A percentile compares a stretch with the other conserved stretches of the same genome.
Conservation (phyloP, 176 grass and related monocot genomes). For the Musa troglodytarum region DNA sequence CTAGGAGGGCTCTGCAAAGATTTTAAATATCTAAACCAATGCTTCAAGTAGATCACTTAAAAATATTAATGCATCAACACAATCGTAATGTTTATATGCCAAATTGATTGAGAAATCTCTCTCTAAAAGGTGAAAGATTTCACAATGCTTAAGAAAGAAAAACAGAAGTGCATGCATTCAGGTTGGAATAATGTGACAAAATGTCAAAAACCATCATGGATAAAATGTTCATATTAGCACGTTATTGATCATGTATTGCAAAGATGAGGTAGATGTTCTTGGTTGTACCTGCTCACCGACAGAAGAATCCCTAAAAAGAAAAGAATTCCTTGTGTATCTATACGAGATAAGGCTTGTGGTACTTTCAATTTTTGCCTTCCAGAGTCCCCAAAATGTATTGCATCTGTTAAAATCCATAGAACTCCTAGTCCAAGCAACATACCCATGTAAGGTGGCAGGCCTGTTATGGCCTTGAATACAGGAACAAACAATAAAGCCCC, state of each 20-base stretch:
- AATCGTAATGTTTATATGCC: not conserved
- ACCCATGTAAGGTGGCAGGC: constrained; percentile 86
- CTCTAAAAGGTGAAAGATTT: not conserved
- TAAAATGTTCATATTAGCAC: not conserved
- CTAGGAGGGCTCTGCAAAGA: too few species aligned
- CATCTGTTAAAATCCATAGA: constrained; percentile 91
- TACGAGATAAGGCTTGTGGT: constrained; percentile 82
- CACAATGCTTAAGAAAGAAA: not conserved
- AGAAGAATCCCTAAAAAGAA: constrained; percentile 96
- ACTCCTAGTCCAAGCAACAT: constrained; percentile 83
- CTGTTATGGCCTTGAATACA: constrained; percentile 72
- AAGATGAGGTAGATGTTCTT: not conserved
- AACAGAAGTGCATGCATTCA: not conserved
- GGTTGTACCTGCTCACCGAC: constrained; percentile 59
- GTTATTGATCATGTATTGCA: not conserved
- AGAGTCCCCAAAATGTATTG: constrained; percentile 79
- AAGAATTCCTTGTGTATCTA: constrained; percentile 83
- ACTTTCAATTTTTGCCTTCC: constrained; percentile 82
- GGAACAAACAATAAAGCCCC: constrained; percentile 84
- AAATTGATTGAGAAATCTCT: not conserved
- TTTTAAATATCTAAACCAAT: too few species aligned
- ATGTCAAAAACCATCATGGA: not conserved
- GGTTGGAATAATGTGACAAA: not conserved
- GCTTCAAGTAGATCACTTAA: not conserved
- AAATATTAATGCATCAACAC: not conserved